These are phyloP conservation scores for Aegle marmelos DNA, from an alignment of 345 rosid species.

Conservation along the genomic window DNA sequence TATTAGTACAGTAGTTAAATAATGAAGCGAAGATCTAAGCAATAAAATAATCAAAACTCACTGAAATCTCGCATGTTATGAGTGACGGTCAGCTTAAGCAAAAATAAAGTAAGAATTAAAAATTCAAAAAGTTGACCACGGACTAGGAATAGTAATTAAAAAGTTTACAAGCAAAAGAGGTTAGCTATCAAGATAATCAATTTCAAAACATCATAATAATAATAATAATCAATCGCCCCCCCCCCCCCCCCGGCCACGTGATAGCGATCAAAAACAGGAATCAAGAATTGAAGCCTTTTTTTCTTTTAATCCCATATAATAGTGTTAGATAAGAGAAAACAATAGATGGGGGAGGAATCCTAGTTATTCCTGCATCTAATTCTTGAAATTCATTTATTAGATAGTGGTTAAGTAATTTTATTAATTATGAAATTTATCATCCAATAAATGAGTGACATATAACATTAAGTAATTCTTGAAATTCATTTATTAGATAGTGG, in stretches of 20 bases:
- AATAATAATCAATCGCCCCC: neutral
- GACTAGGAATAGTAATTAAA: neutral
- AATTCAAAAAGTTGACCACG: neutral
- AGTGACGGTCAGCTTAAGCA: neutral
- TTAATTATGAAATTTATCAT: no score
- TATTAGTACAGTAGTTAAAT: no score
- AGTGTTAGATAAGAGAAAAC: no score
- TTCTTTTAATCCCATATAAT: no score
- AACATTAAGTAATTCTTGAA: rapidly evolving
- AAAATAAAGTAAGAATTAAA: neutral
- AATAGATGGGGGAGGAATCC: rapidly evolving
- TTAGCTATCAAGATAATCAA: neutral
- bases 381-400: rapidly evolving
- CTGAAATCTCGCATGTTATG: no score
- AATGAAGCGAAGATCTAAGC: no score
- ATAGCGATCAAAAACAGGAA: neutral
- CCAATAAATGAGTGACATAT: rapidly evolving
- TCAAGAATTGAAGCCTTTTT: neutral
- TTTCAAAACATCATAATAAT: neutral
- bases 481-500: rapidly evolving
- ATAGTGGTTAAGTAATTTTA: no score
- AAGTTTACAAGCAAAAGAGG: neutral
- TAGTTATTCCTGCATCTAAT: rapidly evolving
- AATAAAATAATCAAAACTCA: no score
- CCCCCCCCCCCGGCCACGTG: neutral